phyloP scores from a whole-genome alignment of 2,329 filamentous ascomycete genomes.

The Pseudonectria foliicola region DNA sequence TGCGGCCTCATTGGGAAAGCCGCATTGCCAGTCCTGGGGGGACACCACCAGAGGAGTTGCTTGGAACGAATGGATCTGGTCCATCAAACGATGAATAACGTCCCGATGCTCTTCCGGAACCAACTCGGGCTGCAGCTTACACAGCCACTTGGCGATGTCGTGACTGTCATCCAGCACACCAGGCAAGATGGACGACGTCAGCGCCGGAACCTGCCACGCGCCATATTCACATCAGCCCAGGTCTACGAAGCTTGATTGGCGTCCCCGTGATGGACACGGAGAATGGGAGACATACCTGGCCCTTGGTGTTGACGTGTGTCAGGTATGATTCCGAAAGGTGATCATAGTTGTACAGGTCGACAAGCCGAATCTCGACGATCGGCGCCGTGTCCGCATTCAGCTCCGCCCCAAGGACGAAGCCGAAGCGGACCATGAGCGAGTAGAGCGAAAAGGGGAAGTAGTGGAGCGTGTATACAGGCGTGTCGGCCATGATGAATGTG shows the following conservation, averaged over 20 bases:
- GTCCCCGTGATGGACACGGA: neutral
- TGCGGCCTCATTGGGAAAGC: constrained; percentile 22
- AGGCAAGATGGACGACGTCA: constrained; percentile 19
- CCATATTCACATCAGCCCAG: constrained; percentile 1
- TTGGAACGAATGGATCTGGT: constrained; percentile 21
- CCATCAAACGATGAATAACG: constrained; percentile 17
- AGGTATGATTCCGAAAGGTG: constrained; percentile 23
- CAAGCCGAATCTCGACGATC: constrained; percentile 16
- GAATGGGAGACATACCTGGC: constrained; percentile 18
- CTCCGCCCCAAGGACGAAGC: constrained; percentile 17
- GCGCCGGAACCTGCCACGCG: constrained; percentile 17
- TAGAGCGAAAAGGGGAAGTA: constrained; percentile 26
- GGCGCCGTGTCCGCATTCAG: constrained; percentile 20
- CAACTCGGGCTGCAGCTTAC: constrained; percentile 21
- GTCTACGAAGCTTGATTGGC: no score
- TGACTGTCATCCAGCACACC: constrained; percentile 19
- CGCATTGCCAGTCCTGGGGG: constrained; percentile 17
- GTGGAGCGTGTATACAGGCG: constrained; percentile 20
- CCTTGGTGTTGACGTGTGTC: constrained; percentile 19
- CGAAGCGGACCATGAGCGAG: constrained; percentile 25
- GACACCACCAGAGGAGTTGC: constrained; percentile 17
- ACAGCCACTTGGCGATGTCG: constrained; percentile 23
- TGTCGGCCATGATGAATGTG: constrained; percentile 7
- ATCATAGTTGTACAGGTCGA: constrained; percentile 20
- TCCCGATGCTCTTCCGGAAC: constrained; percentile 17